Conservation (phyloP, 768 basidiomycete species). For the Crassisporium funariophilum region DNA sequence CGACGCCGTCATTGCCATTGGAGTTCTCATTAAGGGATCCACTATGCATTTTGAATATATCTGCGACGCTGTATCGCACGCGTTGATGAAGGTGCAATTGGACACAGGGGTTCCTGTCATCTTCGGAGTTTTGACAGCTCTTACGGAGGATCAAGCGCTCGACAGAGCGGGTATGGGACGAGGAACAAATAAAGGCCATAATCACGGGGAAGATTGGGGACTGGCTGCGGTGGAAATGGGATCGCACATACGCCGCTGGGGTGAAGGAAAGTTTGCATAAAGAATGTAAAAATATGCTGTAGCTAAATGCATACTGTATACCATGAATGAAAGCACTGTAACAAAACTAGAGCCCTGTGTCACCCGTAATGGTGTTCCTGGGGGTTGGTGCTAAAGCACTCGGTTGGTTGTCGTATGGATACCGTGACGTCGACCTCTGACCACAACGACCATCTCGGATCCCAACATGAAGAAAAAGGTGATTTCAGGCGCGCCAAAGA, state of each 20-base stretch:
- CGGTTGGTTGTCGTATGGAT: background rate
- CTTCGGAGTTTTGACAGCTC: constrained; percentile 92
- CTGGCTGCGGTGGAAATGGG: constrained; percentile 95
- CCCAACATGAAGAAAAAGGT: constrained; percentile 66
- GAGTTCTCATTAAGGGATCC: constrained; percentile 95
- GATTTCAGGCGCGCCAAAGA: constrained; percentile 20
- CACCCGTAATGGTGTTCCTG: too few species aligned
- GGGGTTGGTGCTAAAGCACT: too few species aligned
- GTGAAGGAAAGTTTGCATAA: constrained; percentile 62
- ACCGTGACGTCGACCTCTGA: background rate
- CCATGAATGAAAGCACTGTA: constrained; percentile 2
- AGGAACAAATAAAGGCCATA: constrained; percentile 77
- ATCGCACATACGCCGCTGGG: constrained; percentile 64
- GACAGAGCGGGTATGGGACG: constrained; percentile 89
- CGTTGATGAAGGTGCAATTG: constrained; percentile 91
- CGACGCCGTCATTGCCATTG: constrained; percentile 95
- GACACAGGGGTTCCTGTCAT: constrained; percentile 94
- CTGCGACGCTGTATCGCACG: constrained; percentile 89
- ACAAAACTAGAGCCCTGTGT: too few species aligned
- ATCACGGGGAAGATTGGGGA: constrained; percentile 99
- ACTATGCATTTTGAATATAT: constrained; percentile 99
- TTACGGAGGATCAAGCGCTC: constrained; percentile 92
- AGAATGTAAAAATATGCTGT: constrained; percentile 5
- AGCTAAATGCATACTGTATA: background rate
- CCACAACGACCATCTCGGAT: constrained; percentile 11